A percentile compares a stretch with the other conserved stretches of the same genome.
phyloP scores from a whole-genome alignment of 805 yeast genomes.

The Candida ulmi region DNA sequence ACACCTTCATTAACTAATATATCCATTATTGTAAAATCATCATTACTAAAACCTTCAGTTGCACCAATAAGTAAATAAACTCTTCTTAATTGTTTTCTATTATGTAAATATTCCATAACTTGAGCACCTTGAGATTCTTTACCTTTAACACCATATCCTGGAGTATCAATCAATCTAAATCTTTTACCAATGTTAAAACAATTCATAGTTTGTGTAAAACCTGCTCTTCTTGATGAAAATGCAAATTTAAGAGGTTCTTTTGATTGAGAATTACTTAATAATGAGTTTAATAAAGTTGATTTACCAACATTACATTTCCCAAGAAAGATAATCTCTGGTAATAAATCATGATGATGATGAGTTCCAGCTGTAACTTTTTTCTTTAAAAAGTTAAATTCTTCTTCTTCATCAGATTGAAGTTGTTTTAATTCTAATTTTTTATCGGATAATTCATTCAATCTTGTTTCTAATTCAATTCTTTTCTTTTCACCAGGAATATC shows the following conservation, averaged over 20 bases:
- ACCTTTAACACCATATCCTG: slow-evolving; percentile 84
- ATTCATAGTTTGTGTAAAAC: slow-evolving; percentile 57
- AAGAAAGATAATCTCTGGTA: slow-evolving; percentile 72
- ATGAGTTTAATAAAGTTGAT: slow-evolving; percentile 64
- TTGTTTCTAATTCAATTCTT: slow-evolving; percentile 14
- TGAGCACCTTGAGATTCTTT: slow-evolving; percentile 61
- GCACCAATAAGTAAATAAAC: slow-evolving; percentile 62
- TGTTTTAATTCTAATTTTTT: slow-evolving; percentile 9
- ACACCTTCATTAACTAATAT: slow-evolving; percentile 49
- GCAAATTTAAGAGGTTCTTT: slow-evolving; percentile 36
- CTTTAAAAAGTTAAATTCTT: slow-evolving; percentile 2
- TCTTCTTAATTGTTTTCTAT: slow-evolving; percentile 47
- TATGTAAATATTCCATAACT: slow-evolving; percentile 55
- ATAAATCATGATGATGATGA: slow-evolving; percentile 8
- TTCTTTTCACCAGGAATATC: slow-evolving; percentile 55
- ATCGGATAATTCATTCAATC: neutral
- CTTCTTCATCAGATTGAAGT: slow-evolving; percentile 6
- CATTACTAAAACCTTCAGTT: slow-evolving; percentile 49
- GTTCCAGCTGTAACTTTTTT: neutral
- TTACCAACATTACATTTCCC: slow-evolving; percentile 89
- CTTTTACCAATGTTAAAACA: slow-evolving; percentile 62
- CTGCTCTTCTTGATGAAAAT: slow-evolving; percentile 48
- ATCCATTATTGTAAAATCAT: slow-evolving; percentile 50
- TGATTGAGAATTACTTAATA: slow-evolving; percentile 38
- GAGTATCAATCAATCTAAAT: slow-evolving; percentile 72